Percentiles rank a stretch among this genome's conserved stretches.
Evolutionary conservation across 768 basidiomycete genomes (phyloP).

Genomic region (Amanita phalloides): DNA sequence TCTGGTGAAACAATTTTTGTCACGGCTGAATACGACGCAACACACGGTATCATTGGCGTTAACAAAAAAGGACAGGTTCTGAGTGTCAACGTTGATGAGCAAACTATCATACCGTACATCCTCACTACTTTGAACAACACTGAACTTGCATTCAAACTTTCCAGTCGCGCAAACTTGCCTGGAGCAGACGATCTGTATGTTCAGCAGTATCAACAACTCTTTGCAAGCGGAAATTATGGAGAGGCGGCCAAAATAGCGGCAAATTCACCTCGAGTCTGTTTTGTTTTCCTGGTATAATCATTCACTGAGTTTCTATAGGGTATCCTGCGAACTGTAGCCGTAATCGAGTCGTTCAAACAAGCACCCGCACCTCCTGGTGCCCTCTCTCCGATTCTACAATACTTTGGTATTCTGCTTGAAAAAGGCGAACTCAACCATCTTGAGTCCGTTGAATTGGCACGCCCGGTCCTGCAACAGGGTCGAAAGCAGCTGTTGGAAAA

Average conservation of each 20-base stretch:
- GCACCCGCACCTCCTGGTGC: constrained; percentile 87
- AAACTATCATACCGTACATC: constrained; percentile 93
- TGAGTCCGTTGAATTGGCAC: constrained; percentile 91
- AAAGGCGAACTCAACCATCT: constrained; percentile 96
- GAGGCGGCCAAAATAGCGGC: constrained; percentile 98
- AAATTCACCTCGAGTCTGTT: constrained; percentile 79
- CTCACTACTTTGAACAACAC: constrained; percentile 91
- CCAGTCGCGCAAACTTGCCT: constrained; percentile 90
- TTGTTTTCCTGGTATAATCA: neutral
- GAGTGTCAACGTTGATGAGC: constrained; percentile 93
- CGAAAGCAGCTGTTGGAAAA: constrained; percentile 96
- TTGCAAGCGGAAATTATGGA: constrained; percentile 77
- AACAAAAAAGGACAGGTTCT: constrained; percentile 99
- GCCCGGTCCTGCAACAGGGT: constrained; percentile 92
- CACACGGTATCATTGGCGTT: constrained; percentile 95
- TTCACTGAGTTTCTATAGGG: constrained; percentile 39
- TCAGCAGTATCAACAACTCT: constrained; percentile 87
- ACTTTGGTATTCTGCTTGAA: constrained; percentile 97
- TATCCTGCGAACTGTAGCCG: constrained; percentile 86
- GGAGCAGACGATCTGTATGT: constrained; percentile 97
- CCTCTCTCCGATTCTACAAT: constrained; percentile 92
- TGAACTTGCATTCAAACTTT: constrained; percentile 95
- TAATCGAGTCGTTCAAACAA: constrained; percentile 96
- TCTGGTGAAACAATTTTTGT: constrained; percentile 99
- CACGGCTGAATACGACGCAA: constrained; percentile 90